Conservation (phyloP, 176 grass and related monocot genomes). For the Oryza officinalis region DNA sequence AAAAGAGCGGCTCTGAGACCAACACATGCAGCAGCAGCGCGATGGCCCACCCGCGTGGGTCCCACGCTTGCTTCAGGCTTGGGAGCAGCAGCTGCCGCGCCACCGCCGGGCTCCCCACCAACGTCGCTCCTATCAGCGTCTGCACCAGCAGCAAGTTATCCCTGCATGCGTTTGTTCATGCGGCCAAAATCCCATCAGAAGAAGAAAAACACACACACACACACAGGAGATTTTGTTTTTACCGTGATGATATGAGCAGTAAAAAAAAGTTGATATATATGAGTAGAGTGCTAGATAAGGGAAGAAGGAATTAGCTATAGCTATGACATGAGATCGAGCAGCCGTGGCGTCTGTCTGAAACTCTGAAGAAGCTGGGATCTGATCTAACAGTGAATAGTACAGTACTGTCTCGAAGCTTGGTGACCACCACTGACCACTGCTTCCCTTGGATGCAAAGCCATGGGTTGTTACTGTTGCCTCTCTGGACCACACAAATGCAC, state of each 20-base stretch:
- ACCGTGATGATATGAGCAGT: too few species aligned
- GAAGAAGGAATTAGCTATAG: background rate
- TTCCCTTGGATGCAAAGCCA: background rate
- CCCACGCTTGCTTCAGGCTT: slow-evolving; percentile 25
- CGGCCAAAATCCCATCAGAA: background rate
- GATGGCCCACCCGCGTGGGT: slow-evolving; percentile 52
- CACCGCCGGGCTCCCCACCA: slow-evolving; percentile 32
- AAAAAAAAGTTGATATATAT: too few species aligned
- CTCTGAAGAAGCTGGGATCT: background rate
- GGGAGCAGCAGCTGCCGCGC: slow-evolving; percentile 11
- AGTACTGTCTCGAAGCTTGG: too few species aligned
- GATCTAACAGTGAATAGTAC: background rate
- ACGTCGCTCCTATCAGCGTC: slow-evolving; percentile 50
- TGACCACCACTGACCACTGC: background rate
- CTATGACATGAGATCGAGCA: too few species aligned
- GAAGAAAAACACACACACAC: background rate
- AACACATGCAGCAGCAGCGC: slow-evolving; percentile 72
- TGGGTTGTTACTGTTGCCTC: background rate
- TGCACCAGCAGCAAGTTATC: slow-evolving; percentile 89
- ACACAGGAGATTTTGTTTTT: too few species aligned
- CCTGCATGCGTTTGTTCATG: slow-evolving; percentile 25
- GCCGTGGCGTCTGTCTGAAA: too few species aligned
- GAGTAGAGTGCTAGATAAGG: too few species aligned
- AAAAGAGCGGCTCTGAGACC: slow-evolving; percentile 85
- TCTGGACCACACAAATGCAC: too few species aligned